phyloP scores from a whole-genome alignment of 2,329 filamentous ascomycete species.

The Emmonsia crescens region DNA sequence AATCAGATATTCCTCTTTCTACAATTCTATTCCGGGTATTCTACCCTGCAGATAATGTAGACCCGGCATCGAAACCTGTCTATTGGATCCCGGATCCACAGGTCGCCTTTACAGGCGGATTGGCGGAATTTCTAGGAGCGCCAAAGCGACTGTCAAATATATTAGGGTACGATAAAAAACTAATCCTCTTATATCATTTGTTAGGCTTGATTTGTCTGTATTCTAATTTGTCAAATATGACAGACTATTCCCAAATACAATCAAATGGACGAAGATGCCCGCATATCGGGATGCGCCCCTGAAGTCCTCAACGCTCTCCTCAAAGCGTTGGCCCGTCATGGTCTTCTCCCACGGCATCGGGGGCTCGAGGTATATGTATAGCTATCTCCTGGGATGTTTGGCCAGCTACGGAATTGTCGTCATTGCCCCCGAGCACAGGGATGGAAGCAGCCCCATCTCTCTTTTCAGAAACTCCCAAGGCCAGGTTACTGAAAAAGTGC shows the following conservation, averaged over 20 bases:
- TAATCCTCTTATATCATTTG: not conserved
- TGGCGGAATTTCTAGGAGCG: conserved; percentile 64
- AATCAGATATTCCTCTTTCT: conserved; percentile 47
- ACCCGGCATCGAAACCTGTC: conserved; percentile 46
- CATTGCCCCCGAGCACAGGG: conserved; percentile 70
- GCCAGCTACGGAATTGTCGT: conserved; percentile 74
- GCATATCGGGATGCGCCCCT: conserved; percentile 42
- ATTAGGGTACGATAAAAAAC: conserved; percentile 25
- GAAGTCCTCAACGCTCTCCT: conserved; percentile 38
- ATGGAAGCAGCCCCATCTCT: conserved; percentile 67
- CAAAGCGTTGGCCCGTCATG: conserved; percentile 62
- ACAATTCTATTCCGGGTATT: conserved; percentile 75
- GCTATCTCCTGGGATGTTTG: conserved; percentile 66
- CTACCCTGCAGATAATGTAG: conserved; percentile 52
- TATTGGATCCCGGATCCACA: conserved; percentile 72
- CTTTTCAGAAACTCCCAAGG: conserved; percentile 47
- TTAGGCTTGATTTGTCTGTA: not conserved
- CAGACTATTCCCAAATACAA: conserved; percentile 12
- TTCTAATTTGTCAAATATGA: conserved; percentile 1
- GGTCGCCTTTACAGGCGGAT: conserved; percentile 60
- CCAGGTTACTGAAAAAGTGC: conserved; percentile 23
- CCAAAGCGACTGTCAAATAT: conserved; percentile 38
- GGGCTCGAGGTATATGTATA: conserved; percentile 73
- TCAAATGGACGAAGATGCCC: conserved; percentile 20
- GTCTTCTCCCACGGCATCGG: conserved; percentile 81